Evolutionary conservation across 73 alveolate species (phyloP).

Genomic region (Blepharisma stoltei): DNA sequence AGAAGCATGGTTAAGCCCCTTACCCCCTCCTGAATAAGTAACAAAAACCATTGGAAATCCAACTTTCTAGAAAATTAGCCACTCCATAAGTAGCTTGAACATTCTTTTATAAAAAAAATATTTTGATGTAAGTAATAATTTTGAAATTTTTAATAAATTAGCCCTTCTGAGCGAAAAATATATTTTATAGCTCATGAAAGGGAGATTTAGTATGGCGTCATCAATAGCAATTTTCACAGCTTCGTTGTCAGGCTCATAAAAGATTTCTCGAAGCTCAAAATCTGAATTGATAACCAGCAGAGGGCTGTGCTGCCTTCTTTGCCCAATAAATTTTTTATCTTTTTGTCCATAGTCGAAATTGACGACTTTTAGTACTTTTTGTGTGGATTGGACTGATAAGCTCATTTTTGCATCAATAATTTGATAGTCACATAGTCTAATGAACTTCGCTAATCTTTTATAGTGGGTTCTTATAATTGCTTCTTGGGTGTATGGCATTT

Average conservation of each 20-base stretch:
- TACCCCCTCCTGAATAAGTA: no score
- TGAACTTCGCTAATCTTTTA: constrained; percentile 86
- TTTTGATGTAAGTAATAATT: no score
- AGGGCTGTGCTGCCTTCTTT: constrained; percentile 31
- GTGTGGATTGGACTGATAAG: background rate
- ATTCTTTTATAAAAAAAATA: no score
- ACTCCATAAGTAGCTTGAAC: no score
- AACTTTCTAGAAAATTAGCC: no score
- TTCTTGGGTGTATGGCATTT: constrained; percentile 95
- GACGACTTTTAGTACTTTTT: background rate
- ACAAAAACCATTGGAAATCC: no score
- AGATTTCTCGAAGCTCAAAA: constrained; percentile 37
- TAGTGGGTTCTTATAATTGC: constrained; percentile 96
- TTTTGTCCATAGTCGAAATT: background rate
- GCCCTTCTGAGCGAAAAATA: no score
- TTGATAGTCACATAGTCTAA: constrained; percentile 85
- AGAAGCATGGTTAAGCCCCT: constrained; percentile 56
- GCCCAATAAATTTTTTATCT: background rate
- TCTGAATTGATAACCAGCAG: constrained; percentile 46
- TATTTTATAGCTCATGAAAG: no score
- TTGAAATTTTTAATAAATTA: no score
- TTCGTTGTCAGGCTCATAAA: constrained; percentile 40
- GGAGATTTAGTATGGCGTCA: constrained; percentile 41
- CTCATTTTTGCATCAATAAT: constrained; percentile 85
- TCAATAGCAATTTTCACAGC: constrained; percentile 50